Conservation (phyloP, 108 stramenopile genomes). For the Aurantiochytrium sp. region DNA sequence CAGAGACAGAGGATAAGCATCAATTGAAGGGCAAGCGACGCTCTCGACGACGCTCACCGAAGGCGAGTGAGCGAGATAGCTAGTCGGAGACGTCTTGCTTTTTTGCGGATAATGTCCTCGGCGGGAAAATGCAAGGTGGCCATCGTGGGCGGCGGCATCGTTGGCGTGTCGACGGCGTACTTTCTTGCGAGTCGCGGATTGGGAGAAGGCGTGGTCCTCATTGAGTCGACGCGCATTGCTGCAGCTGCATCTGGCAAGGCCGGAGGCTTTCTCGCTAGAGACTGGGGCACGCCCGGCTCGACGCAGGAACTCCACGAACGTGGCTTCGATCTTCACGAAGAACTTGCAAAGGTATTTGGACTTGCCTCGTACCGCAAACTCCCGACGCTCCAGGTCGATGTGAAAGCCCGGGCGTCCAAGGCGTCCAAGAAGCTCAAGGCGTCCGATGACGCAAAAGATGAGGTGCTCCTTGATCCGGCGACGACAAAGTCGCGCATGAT, state of each 20-base stretch:
- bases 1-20: too few species aligned
- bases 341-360: slow-evolving; percentile 54
- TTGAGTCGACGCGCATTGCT: slow-evolving; percentile 64
- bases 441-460: slow-evolving; percentile 40
- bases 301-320: slow-evolving; percentile 44
- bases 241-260: slow-evolving; percentile 78
- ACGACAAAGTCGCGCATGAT: neutral
- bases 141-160: slow-evolving; percentile 74
- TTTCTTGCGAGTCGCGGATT: slow-evolving; percentile 43
- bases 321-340: slow-evolving; percentile 73
- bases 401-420: slow-evolving; percentile 21
- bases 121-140: slow-evolving; percentile 27
- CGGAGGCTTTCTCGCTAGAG: slow-evolving; percentile 78
- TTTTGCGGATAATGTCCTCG: too few species aligned
- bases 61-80: too few species aligned
- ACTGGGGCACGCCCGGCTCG: slow-evolving; percentile 57
- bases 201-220: slow-evolving; percentile 36
- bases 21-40: too few species aligned
- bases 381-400: slow-evolving; percentile 43
- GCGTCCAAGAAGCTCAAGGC: slow-evolving; percentile 40
- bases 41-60: too few species aligned
- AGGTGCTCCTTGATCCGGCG: slow-evolving; percentile 33
- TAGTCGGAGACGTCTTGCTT: too few species aligned
- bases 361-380: slow-evolving; percentile 54
- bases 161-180: slow-evolving; percentile 64